Percentiles rank a stretch among this genome's conserved stretches.
These are phyloP conservation scores for Aspergillus affinis DNA, from an alignment of 495 filamentous ascomycete species.

Conservation along the genomic window DNA sequence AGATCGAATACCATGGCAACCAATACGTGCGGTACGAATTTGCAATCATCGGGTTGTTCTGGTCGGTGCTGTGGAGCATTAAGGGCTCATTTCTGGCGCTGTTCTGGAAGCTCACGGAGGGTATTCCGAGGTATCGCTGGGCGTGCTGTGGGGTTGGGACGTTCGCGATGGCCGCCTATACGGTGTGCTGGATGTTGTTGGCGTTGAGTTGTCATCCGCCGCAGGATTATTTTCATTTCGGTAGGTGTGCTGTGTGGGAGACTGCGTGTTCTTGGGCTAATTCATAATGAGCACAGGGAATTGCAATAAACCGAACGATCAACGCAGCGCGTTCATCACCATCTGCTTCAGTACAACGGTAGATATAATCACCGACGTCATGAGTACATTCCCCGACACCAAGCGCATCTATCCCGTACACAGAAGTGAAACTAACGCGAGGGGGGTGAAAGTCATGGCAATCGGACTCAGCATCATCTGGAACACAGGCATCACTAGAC, in stretches of 20 bases:
- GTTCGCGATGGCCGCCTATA: slow-evolving; percentile 37
- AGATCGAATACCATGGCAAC: slow-evolving; percentile 19
- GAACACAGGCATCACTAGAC: slow-evolving; percentile 23
- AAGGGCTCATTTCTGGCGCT: slow-evolving; percentile 49
- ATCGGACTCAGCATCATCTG: slow-evolving; percentile 33
- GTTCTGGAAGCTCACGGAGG: slow-evolving; percentile 43
- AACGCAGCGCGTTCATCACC: slow-evolving; percentile 32
- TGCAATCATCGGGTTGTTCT: slow-evolving; percentile 47
- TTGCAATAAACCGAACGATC: slow-evolving; percentile 22
- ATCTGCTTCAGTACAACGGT: slow-evolving; percentile 45
- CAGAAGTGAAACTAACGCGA: background rate
- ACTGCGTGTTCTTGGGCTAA: background rate
- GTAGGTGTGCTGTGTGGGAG: slow-evolving; percentile 3
- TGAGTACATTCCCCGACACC: slow-evolving; percentile 20
- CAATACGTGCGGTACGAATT: slow-evolving; percentile 41
- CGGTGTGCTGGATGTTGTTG: slow-evolving; percentile 34
- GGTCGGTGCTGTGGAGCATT: slow-evolving; percentile 47
- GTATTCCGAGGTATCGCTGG: slow-evolving; percentile 35
- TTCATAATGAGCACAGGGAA: slow-evolving; percentile 8
- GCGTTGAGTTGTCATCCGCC: slow-evolving; percentile 41
- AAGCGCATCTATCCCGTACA: no score
- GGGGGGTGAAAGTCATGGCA: slow-evolving; percentile 26
- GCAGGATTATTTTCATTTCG: slow-evolving; percentile 41
- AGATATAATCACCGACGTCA: slow-evolving; percentile 41
- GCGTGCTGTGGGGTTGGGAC: slow-evolving; percentile 36